A percentile compares a stretch with the other conserved stretches of the same genome.
These are phyloP conservation scores for Cornus florida DNA, from an alignment of 148 eudicot genomes.

Conservation along the genomic window DNA sequence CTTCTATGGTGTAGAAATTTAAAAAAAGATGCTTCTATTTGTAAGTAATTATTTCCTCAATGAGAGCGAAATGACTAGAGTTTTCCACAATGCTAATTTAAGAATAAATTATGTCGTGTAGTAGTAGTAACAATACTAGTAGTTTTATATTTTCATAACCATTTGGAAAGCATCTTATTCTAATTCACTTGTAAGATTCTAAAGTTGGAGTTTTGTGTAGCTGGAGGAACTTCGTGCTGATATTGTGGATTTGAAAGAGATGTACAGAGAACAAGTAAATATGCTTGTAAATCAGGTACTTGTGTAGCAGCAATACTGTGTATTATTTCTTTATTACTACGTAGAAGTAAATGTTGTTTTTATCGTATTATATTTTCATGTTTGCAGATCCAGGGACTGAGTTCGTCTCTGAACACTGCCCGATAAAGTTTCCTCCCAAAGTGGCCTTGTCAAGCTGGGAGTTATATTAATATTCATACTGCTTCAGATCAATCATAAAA, in stretches of 20 bases:
- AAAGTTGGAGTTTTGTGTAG: slow-evolving; percentile 35
- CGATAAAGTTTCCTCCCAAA: slow-evolving; percentile 14
- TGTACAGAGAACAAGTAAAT: slow-evolving; percentile 98
- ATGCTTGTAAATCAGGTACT: slow-evolving; percentile 88
- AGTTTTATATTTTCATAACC: background rate
- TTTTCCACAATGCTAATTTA: background rate
- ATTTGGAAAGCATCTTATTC: too few species aligned
- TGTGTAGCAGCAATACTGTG: slow-evolving; percentile 5
- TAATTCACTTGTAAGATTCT: background rate
- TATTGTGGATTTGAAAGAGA: slow-evolving; percentile 93
- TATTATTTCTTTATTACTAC: background rate
- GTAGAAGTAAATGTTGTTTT: background rate
- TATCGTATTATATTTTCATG: background rate
- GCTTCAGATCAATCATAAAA: background rate
- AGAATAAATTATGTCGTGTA: background rate
- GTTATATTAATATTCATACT: background rate
- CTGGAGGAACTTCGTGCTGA: slow-evolving; percentile 98
- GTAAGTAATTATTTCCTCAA: background rate
- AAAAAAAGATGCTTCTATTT: background rate
- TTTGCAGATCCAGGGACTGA: slow-evolving; percentile 66
- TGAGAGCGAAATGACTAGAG: background rate
- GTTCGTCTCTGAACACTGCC: slow-evolving; percentile 42
- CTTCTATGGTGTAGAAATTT: background rate
- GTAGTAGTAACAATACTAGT: background rate
- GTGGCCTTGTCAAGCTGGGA: slow-evolving; percentile 5